Evolutionary conservation across 106 monocot genomes (phyloP).

Genomic region (Apostasia ramifera): DNA sequence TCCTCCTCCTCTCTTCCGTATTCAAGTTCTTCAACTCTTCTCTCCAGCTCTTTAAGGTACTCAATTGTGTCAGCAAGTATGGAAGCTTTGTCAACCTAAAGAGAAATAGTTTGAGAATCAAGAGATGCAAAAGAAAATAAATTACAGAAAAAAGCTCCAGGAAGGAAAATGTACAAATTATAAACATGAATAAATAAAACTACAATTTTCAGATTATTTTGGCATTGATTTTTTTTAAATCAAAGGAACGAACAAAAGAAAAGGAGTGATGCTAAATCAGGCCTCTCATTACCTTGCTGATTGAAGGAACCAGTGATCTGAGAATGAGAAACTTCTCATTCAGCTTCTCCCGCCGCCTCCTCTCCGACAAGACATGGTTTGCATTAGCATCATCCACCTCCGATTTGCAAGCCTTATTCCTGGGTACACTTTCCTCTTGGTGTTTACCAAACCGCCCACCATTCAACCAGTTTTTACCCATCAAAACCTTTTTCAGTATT

Average conservation of each 20-base stretch:
- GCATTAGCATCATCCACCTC: conserved; percentile 31
- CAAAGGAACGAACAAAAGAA: not conserved
- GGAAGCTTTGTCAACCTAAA: conserved; percentile 65
- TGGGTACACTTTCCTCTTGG: conserved; percentile 14
- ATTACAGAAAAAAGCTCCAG: too few relatives aligned
- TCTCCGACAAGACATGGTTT: conserved; percentile 53
- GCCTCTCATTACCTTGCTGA: conserved; percentile 53
- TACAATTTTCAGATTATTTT: too few relatives aligned
- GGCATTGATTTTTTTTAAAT: too few relatives aligned
- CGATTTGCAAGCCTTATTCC: conserved; percentile 13
- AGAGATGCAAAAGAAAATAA: not conserved
- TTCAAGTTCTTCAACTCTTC: conserved; percentile 65
- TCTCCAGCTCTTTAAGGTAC: conserved; percentile 74
- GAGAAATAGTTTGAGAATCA: not conserved
- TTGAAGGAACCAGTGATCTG: conserved; percentile 58
- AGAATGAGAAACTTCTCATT: conserved; percentile 77
- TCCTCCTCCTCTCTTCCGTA: conserved; percentile 28
- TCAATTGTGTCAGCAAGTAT: conserved; percentile 63
- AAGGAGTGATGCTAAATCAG: not conserved
- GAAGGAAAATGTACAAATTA: too few relatives aligned
- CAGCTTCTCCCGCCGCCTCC: conserved; percentile 67
- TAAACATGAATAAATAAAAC: too few relatives aligned
- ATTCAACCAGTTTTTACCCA: conserved; percentile 26
- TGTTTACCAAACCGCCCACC: not conserved
- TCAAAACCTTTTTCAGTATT: conserved; percentile 58